phyloP scores from a whole-genome alignment of 106 monocot genomes.

The Xerophyta viscosa region DNA sequence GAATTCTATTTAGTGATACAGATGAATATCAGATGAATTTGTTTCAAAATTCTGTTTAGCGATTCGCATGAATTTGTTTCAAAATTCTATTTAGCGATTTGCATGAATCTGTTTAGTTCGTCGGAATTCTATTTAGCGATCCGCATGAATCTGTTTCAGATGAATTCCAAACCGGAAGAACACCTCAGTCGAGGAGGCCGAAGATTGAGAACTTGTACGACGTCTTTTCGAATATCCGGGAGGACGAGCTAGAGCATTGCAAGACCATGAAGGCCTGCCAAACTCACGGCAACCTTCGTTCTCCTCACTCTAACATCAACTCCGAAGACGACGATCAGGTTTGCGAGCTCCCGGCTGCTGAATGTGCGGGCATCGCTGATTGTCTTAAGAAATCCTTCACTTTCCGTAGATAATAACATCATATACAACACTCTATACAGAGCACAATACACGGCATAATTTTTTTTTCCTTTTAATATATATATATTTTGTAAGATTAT shows the following conservation, averaged over 20 bases:
- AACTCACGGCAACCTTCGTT: constrained; percentile 69
- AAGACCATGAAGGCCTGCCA: constrained; percentile 98
- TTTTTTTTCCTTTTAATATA: no score
- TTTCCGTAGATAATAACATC: neutral
- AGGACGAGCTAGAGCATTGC: constrained; percentile 91
- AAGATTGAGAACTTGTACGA: constrained; percentile 93
- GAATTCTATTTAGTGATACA: no score
- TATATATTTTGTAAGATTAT: no score
- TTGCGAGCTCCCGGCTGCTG: constrained; percentile 21
- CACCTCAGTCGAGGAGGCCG: constrained; percentile 74
- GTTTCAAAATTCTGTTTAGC: no score
- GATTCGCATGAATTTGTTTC: no score
- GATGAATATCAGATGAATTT: no score
- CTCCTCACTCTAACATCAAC: constrained; percentile 58
- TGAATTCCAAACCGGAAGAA: constrained; percentile 90
- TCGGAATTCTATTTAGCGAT: neutral
- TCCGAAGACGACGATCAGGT: constrained; percentile 20
- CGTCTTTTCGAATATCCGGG: constrained; percentile 81
- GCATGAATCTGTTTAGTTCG: neutral
- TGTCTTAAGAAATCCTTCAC: constrained; percentile 56
- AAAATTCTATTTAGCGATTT: constrained; percentile 50
- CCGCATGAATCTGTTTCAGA: constrained; percentile 55
- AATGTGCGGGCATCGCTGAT: constrained; percentile 70
- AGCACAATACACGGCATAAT: no score
- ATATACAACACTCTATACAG: no score